These are phyloP conservation scores for Lipomyces lipofer DNA, from an alignment of 805 yeast species.

Conservation along the genomic window DNA sequence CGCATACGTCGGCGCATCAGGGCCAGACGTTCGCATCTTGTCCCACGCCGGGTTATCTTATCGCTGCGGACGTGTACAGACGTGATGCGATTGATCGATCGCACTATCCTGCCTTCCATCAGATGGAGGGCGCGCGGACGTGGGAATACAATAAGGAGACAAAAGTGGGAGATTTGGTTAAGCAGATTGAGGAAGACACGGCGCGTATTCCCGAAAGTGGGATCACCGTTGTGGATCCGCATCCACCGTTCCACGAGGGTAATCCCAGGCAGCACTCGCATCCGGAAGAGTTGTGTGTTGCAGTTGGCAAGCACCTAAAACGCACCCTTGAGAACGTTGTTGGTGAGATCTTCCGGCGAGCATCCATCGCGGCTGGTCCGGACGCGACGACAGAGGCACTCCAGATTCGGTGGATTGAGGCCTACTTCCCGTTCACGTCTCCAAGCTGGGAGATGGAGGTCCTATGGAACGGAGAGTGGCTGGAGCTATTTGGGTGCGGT, in stretches of 20 bases:
- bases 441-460: slow-evolving; percentile 99
- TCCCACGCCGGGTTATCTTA: slow-evolving; percentile 80
- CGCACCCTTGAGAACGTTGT: slow-evolving; percentile 82
- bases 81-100: slow-evolving; percentile 94
- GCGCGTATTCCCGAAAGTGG: slow-evolving; percentile 63
- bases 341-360: slow-evolving; percentile 78
- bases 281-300: slow-evolving; percentile 65
- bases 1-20: slow-evolving; percentile 98
- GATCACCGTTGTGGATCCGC: slow-evolving; percentile 75
- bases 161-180: slow-evolving; percentile 41
- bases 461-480: slow-evolving; percentile 98
- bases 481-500: slow-evolving; percentile 96
- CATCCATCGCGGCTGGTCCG: slow-evolving; percentile 60
- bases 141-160: slow-evolving; percentile 61
- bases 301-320: slow-evolving; percentile 76
- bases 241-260: slow-evolving; percentile 52
- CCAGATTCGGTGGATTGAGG: slow-evolving; percentile 90
- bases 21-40: slow-evolving; percentile 54
- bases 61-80: slow-evolving; percentile 93
- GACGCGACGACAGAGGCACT: slow-evolving; percentile 54
- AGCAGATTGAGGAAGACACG: slow-evolving; percentile 57
- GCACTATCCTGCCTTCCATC: slow-evolving; percentile 97
- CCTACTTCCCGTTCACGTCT: slow-evolving; percentile 96
- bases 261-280: slow-evolving; percentile 84
- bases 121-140: slow-evolving; percentile 91